phyloP scores from a whole-genome alignment of 2,329 filamentous ascomycete genomes.

The Lecanicillium sp. region DNA sequence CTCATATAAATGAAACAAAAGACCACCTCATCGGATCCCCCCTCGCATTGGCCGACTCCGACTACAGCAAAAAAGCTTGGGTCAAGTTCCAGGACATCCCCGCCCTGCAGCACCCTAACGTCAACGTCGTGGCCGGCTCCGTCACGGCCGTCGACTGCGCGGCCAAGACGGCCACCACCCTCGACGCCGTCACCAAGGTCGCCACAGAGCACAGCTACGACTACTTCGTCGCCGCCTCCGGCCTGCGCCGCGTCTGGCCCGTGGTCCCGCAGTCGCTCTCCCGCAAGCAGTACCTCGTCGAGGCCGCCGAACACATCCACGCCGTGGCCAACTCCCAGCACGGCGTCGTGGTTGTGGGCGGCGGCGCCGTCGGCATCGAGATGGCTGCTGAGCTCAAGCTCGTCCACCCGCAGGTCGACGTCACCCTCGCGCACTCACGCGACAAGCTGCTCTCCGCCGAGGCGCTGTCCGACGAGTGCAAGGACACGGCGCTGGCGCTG shows the following conservation, averaged over 20 bases:
- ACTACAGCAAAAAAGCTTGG: constrained; percentile 64
- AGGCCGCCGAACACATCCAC: constrained; percentile 55
- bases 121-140: constrained; percentile 61
- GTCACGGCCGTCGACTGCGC: constrained; percentile 54
- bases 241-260: constrained; percentile 64
- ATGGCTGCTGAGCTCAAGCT: constrained; percentile 75
- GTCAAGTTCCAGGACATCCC: constrained; percentile 61
- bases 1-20: constrained; percentile 28
- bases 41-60: constrained; percentile 58
- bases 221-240: constrained; percentile 68
- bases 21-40: constrained; percentile 73
- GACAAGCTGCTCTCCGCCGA: constrained; percentile 66
- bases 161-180: constrained; percentile 52
- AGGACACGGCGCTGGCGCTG: constrained; percentile 53
- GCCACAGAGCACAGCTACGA: constrained; percentile 54
- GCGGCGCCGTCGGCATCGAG: constrained; percentile 72
- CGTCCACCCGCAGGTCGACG: constrained; percentile 54
- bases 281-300: constrained; percentile 56
- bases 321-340: constrained; percentile 44
- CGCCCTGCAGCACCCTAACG: constrained; percentile 54
- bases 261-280: constrained; percentile 63
- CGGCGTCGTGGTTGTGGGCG: constrained; percentile 67
- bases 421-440: constrained; percentile 72
- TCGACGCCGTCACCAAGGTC: constrained; percentile 40
- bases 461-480: constrained; percentile 63